Percentiles rank a stretch among this genome's conserved stretches.
phyloP scores from a whole-genome alignment of 164 flowering plant species.

The Sextonia rubra region DNA sequence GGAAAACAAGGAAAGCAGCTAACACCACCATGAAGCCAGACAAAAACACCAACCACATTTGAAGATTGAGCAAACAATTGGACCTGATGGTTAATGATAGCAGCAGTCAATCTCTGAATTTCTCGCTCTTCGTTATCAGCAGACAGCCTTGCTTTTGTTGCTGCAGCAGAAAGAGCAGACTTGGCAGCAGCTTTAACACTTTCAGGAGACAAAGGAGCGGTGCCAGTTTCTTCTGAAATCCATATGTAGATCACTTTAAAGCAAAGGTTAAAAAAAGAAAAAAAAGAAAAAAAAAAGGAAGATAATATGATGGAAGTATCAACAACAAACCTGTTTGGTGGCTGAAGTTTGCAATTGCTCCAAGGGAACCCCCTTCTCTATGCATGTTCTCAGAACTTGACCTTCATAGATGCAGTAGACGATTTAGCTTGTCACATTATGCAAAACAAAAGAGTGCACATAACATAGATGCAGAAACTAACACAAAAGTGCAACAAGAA shows the following conservation, averaged over 20 bases:
- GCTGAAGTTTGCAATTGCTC: conserved; percentile 28
- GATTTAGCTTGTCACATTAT: not conserved
- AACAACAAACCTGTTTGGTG: conserved; percentile 39
- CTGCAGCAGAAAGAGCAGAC: conserved; percentile 91
- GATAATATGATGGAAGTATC: not conserved
- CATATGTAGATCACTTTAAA: not conserved
- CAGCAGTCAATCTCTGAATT: conserved; percentile 88
- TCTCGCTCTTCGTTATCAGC: conserved; percentile 99
- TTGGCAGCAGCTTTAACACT: conserved; percentile 72
- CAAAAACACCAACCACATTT: too few relatives aligned
- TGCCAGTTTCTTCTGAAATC: conserved; percentile 33
- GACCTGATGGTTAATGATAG: conserved; percentile 94
- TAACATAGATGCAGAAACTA: not conserved
- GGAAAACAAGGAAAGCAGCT: too few relatives aligned
- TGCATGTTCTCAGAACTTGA: conserved; percentile 29
- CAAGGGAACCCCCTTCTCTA: conserved; percentile 41
- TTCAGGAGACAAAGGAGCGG: conserved; percentile 45
- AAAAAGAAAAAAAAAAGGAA: too few relatives aligned
- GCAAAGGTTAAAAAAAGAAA: not conserved
- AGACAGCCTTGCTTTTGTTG: conserved; percentile 85
- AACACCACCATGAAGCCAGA: too few relatives aligned
- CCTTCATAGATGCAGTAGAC: conserved; percentile 33
- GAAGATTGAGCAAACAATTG: not conserved
- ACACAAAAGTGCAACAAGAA: not conserved
- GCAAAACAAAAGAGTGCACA: not conserved